These are phyloP conservation scores for Diutina pseudorugosa DNA, from an alignment of 1,139 yeast species.

Conservation along the genomic window DNA sequence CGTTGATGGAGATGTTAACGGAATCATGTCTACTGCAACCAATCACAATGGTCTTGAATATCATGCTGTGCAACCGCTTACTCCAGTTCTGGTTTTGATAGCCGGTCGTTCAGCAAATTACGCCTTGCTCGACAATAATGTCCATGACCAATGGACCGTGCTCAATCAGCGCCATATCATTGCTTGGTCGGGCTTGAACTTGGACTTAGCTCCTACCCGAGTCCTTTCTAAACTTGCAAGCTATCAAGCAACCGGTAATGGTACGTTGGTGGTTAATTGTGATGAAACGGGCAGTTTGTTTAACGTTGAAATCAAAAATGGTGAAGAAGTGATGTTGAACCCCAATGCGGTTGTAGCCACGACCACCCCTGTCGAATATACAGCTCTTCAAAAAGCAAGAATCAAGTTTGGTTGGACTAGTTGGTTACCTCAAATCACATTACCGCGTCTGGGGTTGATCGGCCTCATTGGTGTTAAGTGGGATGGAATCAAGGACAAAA, in stretches of 20 bases:
- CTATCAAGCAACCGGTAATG: not conserved
- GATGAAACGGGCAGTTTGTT: not conserved
- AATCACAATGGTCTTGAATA: not conserved
- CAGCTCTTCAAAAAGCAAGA: not conserved
- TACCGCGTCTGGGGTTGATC: not conserved
- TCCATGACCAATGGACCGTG: not conserved
- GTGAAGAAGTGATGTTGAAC: not conserved
- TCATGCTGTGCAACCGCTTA: not conserved
- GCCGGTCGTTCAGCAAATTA: not conserved
- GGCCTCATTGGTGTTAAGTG: not conserved
- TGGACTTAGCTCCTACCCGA: not conserved
- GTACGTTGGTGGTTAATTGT: not conserved
- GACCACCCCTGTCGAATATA: not conserved
- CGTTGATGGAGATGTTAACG: constrained; percentile 20
- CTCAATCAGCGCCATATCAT: not conserved
- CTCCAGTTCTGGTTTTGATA: not conserved
- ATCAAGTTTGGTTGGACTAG: not conserved
- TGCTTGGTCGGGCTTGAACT: not conserved
- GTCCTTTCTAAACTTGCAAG: not conserved
- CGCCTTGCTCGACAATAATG: not conserved
- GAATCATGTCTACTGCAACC: constrained; percentile 3
- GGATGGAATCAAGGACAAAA: not conserved
- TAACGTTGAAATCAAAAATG: not conserved
- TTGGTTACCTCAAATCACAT: not conserved
- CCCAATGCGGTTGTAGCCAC: constrained; percentile 2